A percentile compares a stretch with the other conserved stretches of the same genome.
Conservation (phyloP, 116 monocot genomes). For the Papilionanthe hybrid region DNA sequence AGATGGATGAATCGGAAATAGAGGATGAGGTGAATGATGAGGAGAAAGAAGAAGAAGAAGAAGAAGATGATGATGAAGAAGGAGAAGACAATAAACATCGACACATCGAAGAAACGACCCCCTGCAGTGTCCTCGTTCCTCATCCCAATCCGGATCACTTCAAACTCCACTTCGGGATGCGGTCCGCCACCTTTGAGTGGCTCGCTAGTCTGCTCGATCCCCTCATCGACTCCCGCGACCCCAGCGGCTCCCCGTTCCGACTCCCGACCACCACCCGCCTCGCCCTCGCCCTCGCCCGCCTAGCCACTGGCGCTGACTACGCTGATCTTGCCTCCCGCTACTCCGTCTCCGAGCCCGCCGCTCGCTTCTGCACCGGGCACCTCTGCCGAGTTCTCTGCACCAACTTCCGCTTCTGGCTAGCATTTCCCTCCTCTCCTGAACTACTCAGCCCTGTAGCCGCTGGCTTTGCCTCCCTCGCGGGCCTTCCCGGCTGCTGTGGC, state of each 20-base stretch:
- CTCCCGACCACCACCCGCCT: slow-evolving; percentile 28
- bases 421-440: slow-evolving; percentile 34
- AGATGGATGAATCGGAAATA: not conserved
- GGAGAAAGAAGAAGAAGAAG: not conserved
- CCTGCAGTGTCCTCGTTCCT: not conserved
- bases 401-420: slow-evolving; percentile 73
- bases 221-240: slow-evolving; percentile 41
- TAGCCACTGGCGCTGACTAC: slow-evolving; percentile 46
- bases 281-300: slow-evolving; percentile 52
- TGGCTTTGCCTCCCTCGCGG: slow-evolving; percentile 18
- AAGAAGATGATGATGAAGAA: not conserved
- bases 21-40: not conserved
- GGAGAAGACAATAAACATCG: not conserved
- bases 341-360: slow-evolving; percentile 35
- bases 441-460: slow-evolving; percentile 17
- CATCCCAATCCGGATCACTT: slow-evolving; percentile 31
- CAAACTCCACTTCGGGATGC: slow-evolving; percentile 27
- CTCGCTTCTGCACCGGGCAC: slow-evolving; percentile 43
- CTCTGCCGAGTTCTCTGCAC: slow-evolving; percentile 69
- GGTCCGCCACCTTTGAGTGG: slow-evolving; percentile 53
- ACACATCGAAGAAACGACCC: not conserved
- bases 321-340: slow-evolving; percentile 45
- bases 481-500: slow-evolving; percentile 55
- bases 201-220: slow-evolving; percentile 64
- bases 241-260: slow-evolving; percentile 10